Evolutionary conservation across 768 basidiomycete species (phyloP).

Genomic region (Russula griseocarnosa): DNA sequence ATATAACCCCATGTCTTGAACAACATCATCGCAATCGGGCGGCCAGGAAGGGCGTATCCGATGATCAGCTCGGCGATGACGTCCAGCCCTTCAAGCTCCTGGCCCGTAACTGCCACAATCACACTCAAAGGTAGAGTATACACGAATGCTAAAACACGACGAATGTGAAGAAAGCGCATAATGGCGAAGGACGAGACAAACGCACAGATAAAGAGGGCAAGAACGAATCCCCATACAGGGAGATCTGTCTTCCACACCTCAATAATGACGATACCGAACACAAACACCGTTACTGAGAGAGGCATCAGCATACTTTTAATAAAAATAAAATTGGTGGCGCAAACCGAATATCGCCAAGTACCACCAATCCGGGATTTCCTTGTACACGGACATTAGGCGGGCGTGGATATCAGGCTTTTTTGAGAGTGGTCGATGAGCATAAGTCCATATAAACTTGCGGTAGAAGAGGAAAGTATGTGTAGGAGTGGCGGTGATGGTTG

Average conservation of each 20-base stretch:
- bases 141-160: slow-evolving; percentile 32
- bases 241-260: slow-evolving; percentile 69
- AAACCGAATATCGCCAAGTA: slow-evolving; percentile 61
- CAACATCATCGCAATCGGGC: slow-evolving; percentile 78
- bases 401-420: slow-evolving; percentile 86
- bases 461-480: slow-evolving; percentile 70
- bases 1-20: slow-evolving; percentile 83
- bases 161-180: not conserved
- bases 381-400: slow-evolving; percentile 71
- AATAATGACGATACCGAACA: slow-evolving; percentile 63
- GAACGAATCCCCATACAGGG: slow-evolving; percentile 70
- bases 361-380: slow-evolving; percentile 85
- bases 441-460: slow-evolving; percentile 73
- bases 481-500: slow-evolving; percentile 70
- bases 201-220: slow-evolving; percentile 60
- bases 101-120: slow-evolving; percentile 73
- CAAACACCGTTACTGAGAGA: slow-evolving; percentile 55
- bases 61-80: slow-evolving; percentile 80
- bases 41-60: slow-evolving; percentile 74
- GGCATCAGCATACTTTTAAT: not conserved
- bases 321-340: not conserved
- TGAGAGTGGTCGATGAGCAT: slow-evolving; percentile 61
- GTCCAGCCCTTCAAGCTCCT: slow-evolving; percentile 64
- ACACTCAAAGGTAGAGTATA: slow-evolving; percentile 54
- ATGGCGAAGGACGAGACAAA: not conserved